Percentiles rank a stretch among this genome's conserved stretches.
Conservation (phyloP, 2,329 filamentous ascomycete species). For the Cryphonectria carpinicola region DNA sequence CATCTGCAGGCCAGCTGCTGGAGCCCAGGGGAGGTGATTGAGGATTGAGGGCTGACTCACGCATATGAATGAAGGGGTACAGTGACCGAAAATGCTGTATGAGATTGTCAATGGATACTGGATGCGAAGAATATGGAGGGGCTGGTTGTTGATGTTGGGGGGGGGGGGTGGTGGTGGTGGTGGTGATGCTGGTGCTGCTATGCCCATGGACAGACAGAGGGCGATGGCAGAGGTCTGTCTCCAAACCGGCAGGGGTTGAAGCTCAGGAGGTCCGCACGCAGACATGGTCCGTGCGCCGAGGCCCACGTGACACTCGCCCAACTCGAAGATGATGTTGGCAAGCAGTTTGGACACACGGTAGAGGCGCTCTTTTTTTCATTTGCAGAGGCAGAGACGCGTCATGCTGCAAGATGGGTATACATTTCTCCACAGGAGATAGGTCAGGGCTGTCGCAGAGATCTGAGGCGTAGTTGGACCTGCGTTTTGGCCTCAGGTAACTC, state of each 20-base stretch:
- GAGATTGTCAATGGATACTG: conserved; percentile 31
- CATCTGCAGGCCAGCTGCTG: not conserved
- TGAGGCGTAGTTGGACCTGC: no score
- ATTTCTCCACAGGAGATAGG: not conserved
- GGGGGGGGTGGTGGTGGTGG: not conserved
- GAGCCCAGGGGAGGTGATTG: conserved; percentile 1
- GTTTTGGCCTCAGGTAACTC: not conserved
- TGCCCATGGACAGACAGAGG: not conserved
- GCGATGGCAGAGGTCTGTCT: not conserved
- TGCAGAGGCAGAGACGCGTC: not conserved
- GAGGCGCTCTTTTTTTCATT: not conserved
- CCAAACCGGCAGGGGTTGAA: conserved; percentile 1
- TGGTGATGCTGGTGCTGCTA: not conserved
- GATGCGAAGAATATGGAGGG: conserved; percentile 30
- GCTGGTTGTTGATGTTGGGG: conserved; percentile 11
- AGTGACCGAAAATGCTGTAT: conserved; percentile 25
- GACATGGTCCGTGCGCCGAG: not conserved
- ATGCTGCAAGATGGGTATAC: not conserved
- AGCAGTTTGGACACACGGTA: not conserved
- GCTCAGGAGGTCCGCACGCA: not conserved
- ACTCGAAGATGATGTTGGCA: not conserved
- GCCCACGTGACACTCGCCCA: conserved; percentile 2
- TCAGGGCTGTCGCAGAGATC: not conserved
- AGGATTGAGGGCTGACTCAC: conserved; percentile 16
- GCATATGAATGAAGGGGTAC: conserved; percentile 29